Conservation (phyloP, 2,329 filamentous ascomycete genomes). For the Clathrospora elynae region DNA sequence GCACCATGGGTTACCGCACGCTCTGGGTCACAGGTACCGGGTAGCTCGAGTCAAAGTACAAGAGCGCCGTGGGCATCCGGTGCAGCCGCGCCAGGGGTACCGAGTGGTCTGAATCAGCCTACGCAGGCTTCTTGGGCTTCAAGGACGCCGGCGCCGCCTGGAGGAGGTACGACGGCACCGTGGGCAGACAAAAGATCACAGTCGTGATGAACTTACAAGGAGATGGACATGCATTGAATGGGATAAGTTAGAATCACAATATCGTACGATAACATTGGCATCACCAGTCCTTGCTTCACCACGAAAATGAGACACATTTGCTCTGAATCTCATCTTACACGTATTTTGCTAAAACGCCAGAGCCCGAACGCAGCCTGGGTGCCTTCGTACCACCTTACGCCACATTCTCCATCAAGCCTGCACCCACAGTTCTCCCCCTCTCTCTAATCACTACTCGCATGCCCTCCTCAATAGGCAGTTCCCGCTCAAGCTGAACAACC, state of each 20-base stretch:
- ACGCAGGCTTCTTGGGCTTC: conserved; percentile 37
- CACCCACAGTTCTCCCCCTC: conserved; percentile 82
- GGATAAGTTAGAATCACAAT: too few relatives aligned
- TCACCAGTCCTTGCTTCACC: too few relatives aligned
- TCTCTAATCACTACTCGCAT: conserved; percentile 80
- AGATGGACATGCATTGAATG: too few relatives aligned
- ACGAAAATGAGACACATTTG: too few relatives aligned
- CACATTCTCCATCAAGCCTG: conserved; percentile 73
- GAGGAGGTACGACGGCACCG: conserved; percentile 31
- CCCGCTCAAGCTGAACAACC: conserved; percentile 71
- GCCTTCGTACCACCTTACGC: conserved; percentile 8
- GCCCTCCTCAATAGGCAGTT: conserved; percentile 79
- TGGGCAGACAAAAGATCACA: conserved; percentile 34
- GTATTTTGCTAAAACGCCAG: too few relatives aligned
- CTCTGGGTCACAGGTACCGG: conserved; percentile 9
- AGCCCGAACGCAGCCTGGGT: too few relatives aligned
- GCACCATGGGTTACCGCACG: conserved; percentile 31
- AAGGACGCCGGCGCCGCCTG: conserved; percentile 23
- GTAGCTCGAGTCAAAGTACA: not conserved
- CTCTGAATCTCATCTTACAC: too few relatives aligned
- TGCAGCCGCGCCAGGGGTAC: conserved; percentile 12
- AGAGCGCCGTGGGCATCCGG: conserved; percentile 13
- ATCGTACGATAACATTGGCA: too few relatives aligned
- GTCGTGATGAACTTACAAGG: too few relatives aligned
- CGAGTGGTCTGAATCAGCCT: conserved; percentile 40